Evolutionary conservation across 2,329 filamentous ascomycete species (phyloP), one percentile per base, ranked within the genome.

Genomic region (Exophiala aquamarina): DNA sequence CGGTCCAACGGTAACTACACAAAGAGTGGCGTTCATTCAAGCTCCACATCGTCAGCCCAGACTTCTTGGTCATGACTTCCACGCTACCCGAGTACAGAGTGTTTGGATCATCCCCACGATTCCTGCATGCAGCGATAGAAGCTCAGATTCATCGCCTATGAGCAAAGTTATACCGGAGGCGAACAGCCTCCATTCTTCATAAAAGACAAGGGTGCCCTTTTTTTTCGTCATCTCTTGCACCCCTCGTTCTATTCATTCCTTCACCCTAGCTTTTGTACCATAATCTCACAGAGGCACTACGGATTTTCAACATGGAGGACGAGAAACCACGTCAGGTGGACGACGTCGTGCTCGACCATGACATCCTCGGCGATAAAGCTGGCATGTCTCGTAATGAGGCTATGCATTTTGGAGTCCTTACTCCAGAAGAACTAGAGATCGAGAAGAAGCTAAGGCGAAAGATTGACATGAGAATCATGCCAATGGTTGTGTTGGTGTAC

Each of bases 401-500:
- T 13, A 50, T 50, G 32, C 57, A 59, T 17, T 53, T 50, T 38
- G 53, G 50, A 20, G 46, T 38, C 15, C 47, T 59, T 17, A 59
- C 55, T n/a, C 62, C 58, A 18, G 65, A 69, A 43, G 67, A 71
- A 50, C 44, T 47, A 14, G 50, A 49, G 2, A 40, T 66, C 4
- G 67, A 72, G 59, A 67, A 63, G 52, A 65, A 67, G 46, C 59
- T 72, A 35, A 61, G 63, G 3, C 55, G 60, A 4, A 64, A 62
- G 23, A 70, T 72, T 38, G 69, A 72, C 44, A 21, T 47, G 20
- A 46, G 13, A 15, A 55, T 52, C 38, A 69, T 71, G 65, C 69
- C 69, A 7, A 50, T 70, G 38, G 63, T 72, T 9, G 66, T 72
- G 36, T 63, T 88, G 51, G 86, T 89, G 29, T 71, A 71, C 47